Conservation (phyloP, 495 filamentous ascomycete species). For the Monascus purpureus region DNA sequence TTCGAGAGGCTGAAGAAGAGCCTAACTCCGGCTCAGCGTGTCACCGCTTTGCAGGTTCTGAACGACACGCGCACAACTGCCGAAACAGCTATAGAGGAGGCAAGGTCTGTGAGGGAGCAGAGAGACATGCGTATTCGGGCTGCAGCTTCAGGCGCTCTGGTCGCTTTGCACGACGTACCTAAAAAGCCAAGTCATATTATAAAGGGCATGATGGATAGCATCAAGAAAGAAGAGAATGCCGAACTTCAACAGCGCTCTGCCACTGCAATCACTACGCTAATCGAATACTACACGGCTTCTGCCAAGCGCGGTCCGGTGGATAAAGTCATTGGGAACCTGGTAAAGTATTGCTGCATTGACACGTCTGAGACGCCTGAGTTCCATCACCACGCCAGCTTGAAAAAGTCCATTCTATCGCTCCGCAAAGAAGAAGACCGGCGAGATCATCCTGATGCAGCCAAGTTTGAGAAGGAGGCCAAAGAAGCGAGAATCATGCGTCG, state of each 20-base stretch:
- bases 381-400: slow-evolving; percentile 56
- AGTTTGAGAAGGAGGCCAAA: slow-evolving; percentile 73
- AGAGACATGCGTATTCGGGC: slow-evolving; percentile 79
- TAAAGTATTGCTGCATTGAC: slow-evolving; percentile 94
- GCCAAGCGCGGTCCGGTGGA: slow-evolving; percentile 71
- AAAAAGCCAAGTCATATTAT: slow-evolving; percentile 86
- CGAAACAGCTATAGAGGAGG: slow-evolving; percentile 59
- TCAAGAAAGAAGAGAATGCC: slow-evolving; percentile 86
- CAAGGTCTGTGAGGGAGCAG: slow-evolving; percentile 59
- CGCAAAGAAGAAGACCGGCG: slow-evolving; percentile 93
- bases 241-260: slow-evolving; percentile 86
- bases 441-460: slow-evolving; percentile 78
- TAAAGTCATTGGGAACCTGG: slow-evolving; percentile 84
- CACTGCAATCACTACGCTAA: slow-evolving; percentile 62
- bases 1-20: slow-evolving; percentile 76
- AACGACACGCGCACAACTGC: slow-evolving; percentile 58
- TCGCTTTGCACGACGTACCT: slow-evolving; percentile 71
- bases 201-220: slow-evolving; percentile 94
- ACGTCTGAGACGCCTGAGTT: slow-evolving; percentile 97
- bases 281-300: slow-evolving; percentile 67
- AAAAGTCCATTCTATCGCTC: slow-evolving; percentile 71
- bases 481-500: slow-evolving; percentile 78
- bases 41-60: slow-evolving; percentile 63
- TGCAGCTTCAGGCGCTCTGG: slow-evolving; percentile 72
- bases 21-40: slow-evolving; percentile 67